Evolutionary conservation across 805 yeast species (phyloP), one percentile per base, ranked within the genome.

Genomic region (Blastobotrys americana): DNA sequence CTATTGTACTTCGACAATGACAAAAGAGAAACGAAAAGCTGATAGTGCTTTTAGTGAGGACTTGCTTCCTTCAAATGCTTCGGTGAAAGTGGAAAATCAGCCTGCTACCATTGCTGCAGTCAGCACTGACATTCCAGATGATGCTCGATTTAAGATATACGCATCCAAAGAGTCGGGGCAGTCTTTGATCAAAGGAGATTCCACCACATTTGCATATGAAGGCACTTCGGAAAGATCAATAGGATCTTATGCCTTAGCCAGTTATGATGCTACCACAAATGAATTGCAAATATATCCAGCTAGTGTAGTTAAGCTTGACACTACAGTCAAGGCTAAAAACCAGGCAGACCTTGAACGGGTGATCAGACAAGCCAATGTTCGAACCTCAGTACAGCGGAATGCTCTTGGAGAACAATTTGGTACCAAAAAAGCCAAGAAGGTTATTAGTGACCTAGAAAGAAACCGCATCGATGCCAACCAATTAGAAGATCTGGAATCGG

Each of bases 381-480:
- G 70, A 48, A 66, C 73, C 55, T 68, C 74, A 47, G 68, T 71
- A 15, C 86, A 85, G 66, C 77, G 97, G 62, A 84, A 77, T 45
- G 83, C 86, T 1, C 73, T 93, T 59, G 98, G 98, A 59, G 90
- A 87, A 66, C 94, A 93, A 2, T 93, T 93, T 56, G 98, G 98
- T 73, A 90, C 98, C 46, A 89, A 85, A 69, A 89, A 80, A 69
- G 97, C 97, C 50, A 90, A 87, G 69, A 83, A 86, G 55, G 95
- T 95, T 28, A 84, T 93, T 57, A 69, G 76, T 42, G 90, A 82
- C 60, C 66, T 79, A 56, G 93, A 82, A 57, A 78, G 83, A 63
- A 93, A 93, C 67, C 74, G 84, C 56, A 80, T 93, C 58, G 97
- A 93, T 61, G 75, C 96, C 2, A 94, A 78, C 42, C 77, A 80